Percentiles rank a stretch among this genome's conserved stretches.
Evolutionary conservation across 805 yeast genomes (phyloP).

Genomic region (Saturnispora kantuleensis): DNA sequence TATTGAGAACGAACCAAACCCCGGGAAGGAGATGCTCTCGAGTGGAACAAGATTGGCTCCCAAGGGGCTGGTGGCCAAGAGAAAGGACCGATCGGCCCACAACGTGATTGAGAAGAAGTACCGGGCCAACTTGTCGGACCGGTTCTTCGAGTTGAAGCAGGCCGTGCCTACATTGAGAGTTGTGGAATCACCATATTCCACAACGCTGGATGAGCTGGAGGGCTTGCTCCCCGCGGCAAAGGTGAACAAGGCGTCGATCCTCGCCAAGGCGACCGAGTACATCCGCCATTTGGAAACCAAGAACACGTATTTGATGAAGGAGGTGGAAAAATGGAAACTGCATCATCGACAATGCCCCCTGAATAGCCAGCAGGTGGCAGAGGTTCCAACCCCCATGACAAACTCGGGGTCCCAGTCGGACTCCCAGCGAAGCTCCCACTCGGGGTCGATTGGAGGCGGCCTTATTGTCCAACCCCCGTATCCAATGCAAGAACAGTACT

Average conservation of each 20-base stretch:
- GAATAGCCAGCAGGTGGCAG: neutral
- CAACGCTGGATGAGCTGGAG: conserved; percentile 42
- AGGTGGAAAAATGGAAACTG: conserved; percentile 31
- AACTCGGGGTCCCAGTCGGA: neutral
- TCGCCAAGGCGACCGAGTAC: conserved; percentile 73
- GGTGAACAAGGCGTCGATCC: conserved; percentile 67
- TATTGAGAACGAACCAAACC: too few species aligned
- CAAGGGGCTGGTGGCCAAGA: conserved; percentile 22
- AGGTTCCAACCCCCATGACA: neutral
- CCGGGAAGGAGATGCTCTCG: too few species aligned
- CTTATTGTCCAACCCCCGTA: too few species aligned
- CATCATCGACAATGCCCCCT: neutral
- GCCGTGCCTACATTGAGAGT: conserved; percentile 72
- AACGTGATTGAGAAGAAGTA: conserved; percentile 77
- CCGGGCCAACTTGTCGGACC: conserved; percentile 65
- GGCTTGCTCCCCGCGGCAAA: conserved; percentile 70
- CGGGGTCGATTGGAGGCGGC: too few species aligned
- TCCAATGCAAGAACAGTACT: too few species aligned
- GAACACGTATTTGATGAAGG: conserved; percentile 40
- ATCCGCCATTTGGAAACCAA: conserved; percentile 60
- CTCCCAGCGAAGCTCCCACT: neutral
- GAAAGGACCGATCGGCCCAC: conserved; percentile 52
- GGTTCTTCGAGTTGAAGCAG: conserved; percentile 57
- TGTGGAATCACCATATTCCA: conserved; percentile 29
- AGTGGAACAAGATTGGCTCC: neutral